Conservation (phyloP, 345 rosid species). For the Moricandia moricandioides region DNA sequence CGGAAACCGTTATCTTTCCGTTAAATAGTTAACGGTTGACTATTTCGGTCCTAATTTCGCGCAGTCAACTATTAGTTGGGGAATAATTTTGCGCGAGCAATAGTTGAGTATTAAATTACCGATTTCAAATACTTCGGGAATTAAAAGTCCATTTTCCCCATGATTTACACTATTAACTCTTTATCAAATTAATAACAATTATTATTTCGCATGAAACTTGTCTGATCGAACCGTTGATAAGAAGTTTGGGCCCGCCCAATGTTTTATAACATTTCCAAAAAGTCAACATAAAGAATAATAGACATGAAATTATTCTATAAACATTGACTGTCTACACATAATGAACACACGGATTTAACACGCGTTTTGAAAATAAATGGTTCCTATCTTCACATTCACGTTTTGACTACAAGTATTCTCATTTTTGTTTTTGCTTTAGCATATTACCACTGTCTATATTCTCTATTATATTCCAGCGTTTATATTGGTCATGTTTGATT, state of each 20-base stretch:
- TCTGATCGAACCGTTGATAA: neutral
- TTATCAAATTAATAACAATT: neutral
- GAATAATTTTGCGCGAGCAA: too few species aligned
- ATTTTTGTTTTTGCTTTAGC: neutral
- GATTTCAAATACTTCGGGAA: too few species aligned
- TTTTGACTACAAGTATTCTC: neutral
- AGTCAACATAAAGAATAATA: constrained; percentile 1
- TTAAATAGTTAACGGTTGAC: too few species aligned
- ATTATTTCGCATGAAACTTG: constrained; percentile 1
- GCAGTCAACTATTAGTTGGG: too few species aligned
- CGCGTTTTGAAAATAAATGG: constrained; percentile 8
- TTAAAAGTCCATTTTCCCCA: too few species aligned
- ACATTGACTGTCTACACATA: constrained; percentile 14
- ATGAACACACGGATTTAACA: constrained; percentile 13
- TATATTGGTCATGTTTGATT: neutral
- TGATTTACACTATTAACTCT: neutral
- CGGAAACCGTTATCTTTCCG: too few species aligned
- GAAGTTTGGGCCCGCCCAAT: neutral
- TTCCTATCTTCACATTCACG: neutral
- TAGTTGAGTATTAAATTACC: too few species aligned
- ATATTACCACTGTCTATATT: neutral
- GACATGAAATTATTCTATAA: neutral
- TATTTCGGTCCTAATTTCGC: too few species aligned
- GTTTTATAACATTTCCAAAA: neutral
- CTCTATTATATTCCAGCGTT: neutral